These are phyloP conservation scores for Euphorbia schlechtendalii DNA, from an alignment of 441 rosid genomes.

Conservation along the genomic window DNA sequence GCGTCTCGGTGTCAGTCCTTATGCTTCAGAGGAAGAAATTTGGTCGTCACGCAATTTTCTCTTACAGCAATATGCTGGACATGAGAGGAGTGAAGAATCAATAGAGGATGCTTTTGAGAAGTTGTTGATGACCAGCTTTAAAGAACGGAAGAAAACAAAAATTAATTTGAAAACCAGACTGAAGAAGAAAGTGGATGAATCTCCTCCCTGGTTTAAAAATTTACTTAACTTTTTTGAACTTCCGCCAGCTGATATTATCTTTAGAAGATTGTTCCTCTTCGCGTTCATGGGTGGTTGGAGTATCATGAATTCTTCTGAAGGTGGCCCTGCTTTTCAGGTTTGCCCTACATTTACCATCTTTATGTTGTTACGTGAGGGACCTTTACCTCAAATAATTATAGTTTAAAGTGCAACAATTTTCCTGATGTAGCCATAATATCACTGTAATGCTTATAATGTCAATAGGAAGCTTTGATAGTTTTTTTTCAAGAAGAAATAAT, in stretches of 20 bases:
- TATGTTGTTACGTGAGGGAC: constrained; percentile 6
- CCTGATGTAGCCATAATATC: neutral
- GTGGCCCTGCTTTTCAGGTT: constrained; percentile 99
- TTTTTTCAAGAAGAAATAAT: neutral
- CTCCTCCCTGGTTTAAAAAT: constrained; percentile 81
- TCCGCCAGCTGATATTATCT: constrained; percentile 55
- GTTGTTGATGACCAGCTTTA: constrained; percentile 73
- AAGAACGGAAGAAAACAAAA: constrained; percentile 65
- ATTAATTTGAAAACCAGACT: constrained; percentile 72
- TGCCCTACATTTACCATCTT: constrained; percentile 20
- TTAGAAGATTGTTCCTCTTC: constrained; percentile 85
- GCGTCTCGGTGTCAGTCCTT: constrained; percentile 65
- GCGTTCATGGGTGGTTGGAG: constrained; percentile 99
- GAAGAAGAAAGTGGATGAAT: constrained; percentile 88
- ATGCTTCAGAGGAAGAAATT: constrained; percentile 88
- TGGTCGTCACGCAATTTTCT: constrained; percentile 97
- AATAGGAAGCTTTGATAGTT: neutral
- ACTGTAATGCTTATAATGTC: neutral
- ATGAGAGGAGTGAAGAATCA: constrained; percentile 87
- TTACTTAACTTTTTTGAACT: constrained; percentile 66
- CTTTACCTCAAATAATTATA: neutral
- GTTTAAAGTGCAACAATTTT: neutral
- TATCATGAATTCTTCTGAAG: constrained; percentile 90
- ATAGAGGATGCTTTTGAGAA: constrained; percentile 93
- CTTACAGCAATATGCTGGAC: constrained; percentile 74